These are phyloP conservation scores for Fragaria vesca DNA, from an alignment of 306 rosid genomes.

Conservation along the genomic window DNA sequence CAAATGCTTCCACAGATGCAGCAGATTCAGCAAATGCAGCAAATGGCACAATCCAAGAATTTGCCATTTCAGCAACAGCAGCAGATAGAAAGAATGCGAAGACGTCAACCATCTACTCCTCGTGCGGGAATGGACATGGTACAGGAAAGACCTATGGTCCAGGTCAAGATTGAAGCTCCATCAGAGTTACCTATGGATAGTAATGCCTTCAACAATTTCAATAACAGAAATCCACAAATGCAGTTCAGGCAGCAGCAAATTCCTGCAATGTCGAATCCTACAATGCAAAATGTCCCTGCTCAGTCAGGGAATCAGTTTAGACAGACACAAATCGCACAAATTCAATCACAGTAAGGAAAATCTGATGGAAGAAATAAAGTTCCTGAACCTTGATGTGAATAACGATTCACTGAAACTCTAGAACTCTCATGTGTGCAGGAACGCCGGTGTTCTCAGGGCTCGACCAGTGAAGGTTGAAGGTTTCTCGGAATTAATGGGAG, in stretches of 20 bases:
- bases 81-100: constrained; percentile 58
- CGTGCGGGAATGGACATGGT: constrained; percentile 64
- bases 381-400: constrained; percentile 4
- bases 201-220: constrained; percentile 49
- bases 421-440: constrained; percentile 53
- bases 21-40: constrained; percentile 66
- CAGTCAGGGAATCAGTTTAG: constrained; percentile 64
- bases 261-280: constrained; percentile 63
- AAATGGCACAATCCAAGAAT: constrained; percentile 48
- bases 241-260: constrained; percentile 80
- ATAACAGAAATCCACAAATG: constrained; percentile 60
- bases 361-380: constrained; percentile 20
- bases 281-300: constrained; percentile 63
- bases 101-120: constrained; percentile 55
- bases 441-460: constrained; percentile 60
- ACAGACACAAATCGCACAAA: constrained; percentile 51
- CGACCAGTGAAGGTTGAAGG: constrained; percentile 97
- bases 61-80: constrained; percentile 51
- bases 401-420: constrained; percentile 13
- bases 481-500: constrained; percentile 89
- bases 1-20: constrained; percentile 77
- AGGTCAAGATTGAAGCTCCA: constrained; percentile 78
- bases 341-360: constrained; percentile 68
- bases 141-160: constrained; percentile 78
- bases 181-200: constrained; percentile 64